Conservation (phyloP, 2,329 filamentous ascomycete genomes). For the Botrytis elliptica region DNA sequence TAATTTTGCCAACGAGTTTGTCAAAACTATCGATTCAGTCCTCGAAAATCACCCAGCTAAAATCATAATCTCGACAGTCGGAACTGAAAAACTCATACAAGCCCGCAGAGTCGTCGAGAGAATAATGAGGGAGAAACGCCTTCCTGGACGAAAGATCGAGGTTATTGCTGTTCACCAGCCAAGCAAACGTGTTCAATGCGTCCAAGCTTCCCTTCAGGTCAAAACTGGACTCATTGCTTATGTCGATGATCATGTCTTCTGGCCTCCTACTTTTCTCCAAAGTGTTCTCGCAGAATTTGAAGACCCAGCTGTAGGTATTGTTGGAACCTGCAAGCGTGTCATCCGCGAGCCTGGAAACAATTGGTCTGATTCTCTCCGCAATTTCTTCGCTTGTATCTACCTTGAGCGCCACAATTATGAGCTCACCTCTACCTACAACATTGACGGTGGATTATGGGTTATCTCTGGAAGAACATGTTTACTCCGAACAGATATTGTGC, state of each 20-base stretch:
- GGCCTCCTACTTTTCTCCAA: constrained; percentile 28
- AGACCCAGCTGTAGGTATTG: constrained; percentile 47
- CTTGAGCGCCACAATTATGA: constrained; percentile 63
- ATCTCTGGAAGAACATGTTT: constrained; percentile 56
- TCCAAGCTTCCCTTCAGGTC: constrained; percentile 23
- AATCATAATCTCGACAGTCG: constrained; percentile 29
- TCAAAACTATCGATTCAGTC: constrained; percentile 19
- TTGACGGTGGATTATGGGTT: constrained; percentile 60
- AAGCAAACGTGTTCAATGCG: constrained; percentile 27
- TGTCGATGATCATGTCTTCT: constrained; percentile 30
- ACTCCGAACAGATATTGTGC: constrained; percentile 51
- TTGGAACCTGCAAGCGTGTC: constrained; percentile 57
- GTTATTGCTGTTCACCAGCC: constrained; percentile 13
- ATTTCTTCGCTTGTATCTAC: constrained; percentile 59
- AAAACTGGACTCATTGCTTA: constrained; percentile 26
- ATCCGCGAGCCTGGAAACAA: constrained; percentile 39
- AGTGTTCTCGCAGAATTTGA: constrained; percentile 28
- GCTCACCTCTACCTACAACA: constrained; percentile 52
- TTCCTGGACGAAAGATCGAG: neutral
- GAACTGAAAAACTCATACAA: constrained; percentile 12
- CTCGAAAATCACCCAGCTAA: constrained; percentile 24
- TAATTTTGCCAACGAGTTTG: constrained; percentile 25
- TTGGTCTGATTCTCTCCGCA: constrained; percentile 36
- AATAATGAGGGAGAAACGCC: neutral
- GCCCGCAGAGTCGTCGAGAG: neutral